These are phyloP conservation scores for Fusarium anguioides DNA, from an alignment of 2,329 filamentous ascomycete genomes.

Conservation along the genomic window DNA sequence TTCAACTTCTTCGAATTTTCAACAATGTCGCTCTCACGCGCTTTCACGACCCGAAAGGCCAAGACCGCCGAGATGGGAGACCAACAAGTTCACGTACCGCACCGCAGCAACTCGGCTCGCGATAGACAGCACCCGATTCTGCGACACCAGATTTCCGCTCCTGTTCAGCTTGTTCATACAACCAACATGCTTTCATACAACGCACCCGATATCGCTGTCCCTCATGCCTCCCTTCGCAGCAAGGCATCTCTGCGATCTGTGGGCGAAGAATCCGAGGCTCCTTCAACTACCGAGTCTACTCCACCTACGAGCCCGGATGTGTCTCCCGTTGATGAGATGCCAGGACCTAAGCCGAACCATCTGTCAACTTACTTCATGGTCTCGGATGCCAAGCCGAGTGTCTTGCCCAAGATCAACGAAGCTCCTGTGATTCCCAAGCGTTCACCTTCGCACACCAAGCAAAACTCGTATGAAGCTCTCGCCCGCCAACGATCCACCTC, in stretches of 20 bases:
- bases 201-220: slow-evolving; percentile 77
- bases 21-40: slow-evolving; percentile 70
- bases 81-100: slow-evolving; percentile 53
- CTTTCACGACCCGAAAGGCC: slow-evolving; percentile 76
- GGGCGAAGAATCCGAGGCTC: slow-evolving; percentile 75
- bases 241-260: slow-evolving; percentile 65
- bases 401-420: slow-evolving; percentile 51
- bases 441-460: slow-evolving; percentile 89
- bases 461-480: slow-evolving; percentile 78
- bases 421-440: slow-evolving; percentile 75
- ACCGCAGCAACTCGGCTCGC: slow-evolving; percentile 62
- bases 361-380: slow-evolving; percentile 73
- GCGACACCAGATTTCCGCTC: slow-evolving; percentile 84
- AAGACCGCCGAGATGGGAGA: slow-evolving; percentile 63
- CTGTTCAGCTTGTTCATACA: slow-evolving; percentile 88
- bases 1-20: slow-evolving; percentile 15
- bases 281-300: slow-evolving; percentile 65
- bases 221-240: slow-evolving; percentile 57
- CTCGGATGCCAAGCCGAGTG: slow-evolving; percentile 56
- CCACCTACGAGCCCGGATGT: slow-evolving; percentile 77
- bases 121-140: slow-evolving; percentile 57
- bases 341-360: slow-evolving; percentile 72
- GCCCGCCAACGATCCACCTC: slow-evolving; percentile 73
- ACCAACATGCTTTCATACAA: slow-evolving; percentile 98
- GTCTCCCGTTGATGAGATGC: slow-evolving; percentile 63